Evolutionary conservation across 2,329 filamentous ascomycete species (phyloP).

Genomic region (Leptographium flavum): DNA sequence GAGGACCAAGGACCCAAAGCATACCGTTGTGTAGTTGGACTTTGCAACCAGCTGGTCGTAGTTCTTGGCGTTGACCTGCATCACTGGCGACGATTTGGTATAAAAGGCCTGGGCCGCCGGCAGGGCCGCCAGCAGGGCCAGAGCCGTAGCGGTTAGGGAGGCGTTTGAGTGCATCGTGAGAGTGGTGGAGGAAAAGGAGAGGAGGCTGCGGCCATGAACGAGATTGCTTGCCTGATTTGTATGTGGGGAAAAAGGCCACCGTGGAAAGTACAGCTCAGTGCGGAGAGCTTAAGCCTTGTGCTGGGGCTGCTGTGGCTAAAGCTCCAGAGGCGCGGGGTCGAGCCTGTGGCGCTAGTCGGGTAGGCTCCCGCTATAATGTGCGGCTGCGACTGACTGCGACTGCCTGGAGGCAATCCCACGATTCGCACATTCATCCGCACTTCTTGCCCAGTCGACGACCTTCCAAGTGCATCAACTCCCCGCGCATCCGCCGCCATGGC

Average conservation of each 20-base stretch:
- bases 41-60: constrained; percentile 74
- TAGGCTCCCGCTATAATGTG: background rate
- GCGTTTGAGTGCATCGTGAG: constrained; percentile 1
- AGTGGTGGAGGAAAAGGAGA: background rate
- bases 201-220: background rate
- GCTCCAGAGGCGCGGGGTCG: too few relatives aligned
- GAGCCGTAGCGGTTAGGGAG: constrained; percentile 37
- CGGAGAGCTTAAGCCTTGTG: too few relatives aligned
- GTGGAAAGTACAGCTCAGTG: too few relatives aligned
- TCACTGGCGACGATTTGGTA: constrained; percentile 70
- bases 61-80: constrained; percentile 65
- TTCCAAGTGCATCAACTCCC: too few relatives aligned
- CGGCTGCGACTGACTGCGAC: background rate
- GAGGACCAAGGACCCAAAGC: constrained; percentile 15
- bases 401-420: background rate
- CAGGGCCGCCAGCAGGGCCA: constrained; percentile 50
- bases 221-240: too few relatives aligned
- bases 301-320: too few relatives aligned
- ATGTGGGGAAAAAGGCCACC: too few relatives aligned
- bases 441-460: too few relatives aligned
- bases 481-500: constrained; percentile 43
- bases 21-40: constrained; percentile 83
- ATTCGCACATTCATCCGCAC: too few relatives aligned
- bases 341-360: background rate
- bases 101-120: constrained; percentile 63